Percentiles rank a stretch among this genome's conserved stretches.
These are phyloP conservation scores for Psidium friedrichsthalianum DNA, from an alignment of 345 rosid species.

Conservation along the genomic window DNA sequence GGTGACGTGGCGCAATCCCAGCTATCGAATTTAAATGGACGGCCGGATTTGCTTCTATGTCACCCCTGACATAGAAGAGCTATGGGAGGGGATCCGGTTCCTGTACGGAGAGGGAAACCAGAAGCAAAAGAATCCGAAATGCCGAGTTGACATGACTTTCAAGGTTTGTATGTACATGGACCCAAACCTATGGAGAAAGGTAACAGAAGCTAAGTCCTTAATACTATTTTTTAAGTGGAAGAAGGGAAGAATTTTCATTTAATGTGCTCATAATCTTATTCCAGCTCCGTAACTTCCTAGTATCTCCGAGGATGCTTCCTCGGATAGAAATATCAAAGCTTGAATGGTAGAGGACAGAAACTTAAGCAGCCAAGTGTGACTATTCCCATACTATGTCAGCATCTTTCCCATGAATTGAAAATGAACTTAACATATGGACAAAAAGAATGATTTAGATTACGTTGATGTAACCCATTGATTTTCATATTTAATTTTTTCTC, in stretches of 20 bases:
- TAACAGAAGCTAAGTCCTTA: not conserved
- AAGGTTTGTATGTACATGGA: not conserved
- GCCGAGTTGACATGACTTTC: not conserved
- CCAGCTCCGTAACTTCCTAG: not conserved
- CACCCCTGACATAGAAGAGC: no score
- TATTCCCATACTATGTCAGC: not conserved
- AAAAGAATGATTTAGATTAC: not conserved
- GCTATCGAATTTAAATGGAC: no score
- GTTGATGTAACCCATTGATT: no score
- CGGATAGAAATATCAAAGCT: not conserved
- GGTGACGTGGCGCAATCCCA: no score
- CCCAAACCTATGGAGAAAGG: not conserved
- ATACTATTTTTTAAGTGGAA: not conserved
- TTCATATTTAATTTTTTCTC: no score
- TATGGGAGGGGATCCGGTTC: not conserved
- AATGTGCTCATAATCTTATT: not conserved
- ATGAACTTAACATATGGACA: not conserved
- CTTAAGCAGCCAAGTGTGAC: not conserved
- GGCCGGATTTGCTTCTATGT: no score
- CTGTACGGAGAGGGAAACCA: not conserved
- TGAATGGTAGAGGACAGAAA: not conserved
- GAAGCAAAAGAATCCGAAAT: not conserved
- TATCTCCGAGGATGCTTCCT: not conserved
- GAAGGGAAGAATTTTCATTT: not conserved
- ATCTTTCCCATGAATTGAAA: not conserved